Evolutionary conservation across 2,329 filamentous ascomycete species (phyloP), one percentile per base, ranked within the genome.

Genomic region (Penicillium aurantiogriseum): DNA sequence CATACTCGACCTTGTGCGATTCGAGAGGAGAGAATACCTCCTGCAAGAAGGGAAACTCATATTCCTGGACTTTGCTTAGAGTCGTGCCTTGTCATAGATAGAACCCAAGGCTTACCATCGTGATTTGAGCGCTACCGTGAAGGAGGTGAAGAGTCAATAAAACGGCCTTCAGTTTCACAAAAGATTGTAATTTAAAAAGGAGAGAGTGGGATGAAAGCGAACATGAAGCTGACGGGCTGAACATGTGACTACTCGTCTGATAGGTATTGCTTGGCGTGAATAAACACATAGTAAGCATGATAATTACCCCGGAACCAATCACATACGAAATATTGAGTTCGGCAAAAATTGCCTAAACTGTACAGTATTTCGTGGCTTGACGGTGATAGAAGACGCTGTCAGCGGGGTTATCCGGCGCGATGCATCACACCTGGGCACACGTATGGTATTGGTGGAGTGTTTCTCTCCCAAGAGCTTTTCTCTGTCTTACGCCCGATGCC

Each of bases 1-100:
- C 66, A 48, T 63, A 71, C 70, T 72, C 69, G 49, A 72, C 55
- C 27, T 70, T 71, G 5, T 69, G 64, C 4, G 57, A 48, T 27
- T 62, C 64, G 1, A 51, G 21, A 17, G 69, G 68, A 33, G 66
- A 65, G 43, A 61, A 69, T 3, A 71, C 68, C 45, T 68, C 67
- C 58, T 70, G 63, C 11, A 72, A 57, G 45, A 71, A 72, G 8
- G 70, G 69, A 46, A 67, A 71, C 49, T 71, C 70, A 38, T 69
- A 56, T 40, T 66, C 63, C 63, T 66, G 40, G 9, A 38, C 11
- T 11, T 21, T 9, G 10, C 21, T 51, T 33, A 59, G 48, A 52
- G 27, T 39, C 23, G 15, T 36, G 52, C 7, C 36, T 29, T 17
- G 15, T 5, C 1, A 23, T n/a, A 31, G 36, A 15, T 29, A 21